phyloP scores from a whole-genome alignment of 2,329 filamentous ascomycete genomes.

The Fusarium sp. region DNA sequence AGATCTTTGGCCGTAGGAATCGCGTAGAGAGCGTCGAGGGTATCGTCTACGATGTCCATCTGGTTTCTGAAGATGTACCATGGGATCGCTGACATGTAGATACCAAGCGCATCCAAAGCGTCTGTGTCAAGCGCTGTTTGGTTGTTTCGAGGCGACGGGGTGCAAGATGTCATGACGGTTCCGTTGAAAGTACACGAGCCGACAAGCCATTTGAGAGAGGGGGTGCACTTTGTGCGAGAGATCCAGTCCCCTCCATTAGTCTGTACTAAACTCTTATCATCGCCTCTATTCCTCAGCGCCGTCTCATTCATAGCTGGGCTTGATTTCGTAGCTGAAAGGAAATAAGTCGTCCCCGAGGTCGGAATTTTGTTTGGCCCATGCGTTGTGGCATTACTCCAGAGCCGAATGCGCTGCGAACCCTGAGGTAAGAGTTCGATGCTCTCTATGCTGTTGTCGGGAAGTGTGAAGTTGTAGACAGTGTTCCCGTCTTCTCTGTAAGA shows the following conservation, averaged over 20 bases:
- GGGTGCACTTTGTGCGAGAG: constrained; percentile 37
- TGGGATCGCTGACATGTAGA: constrained; percentile 44
- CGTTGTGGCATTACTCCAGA: constrained; percentile 29
- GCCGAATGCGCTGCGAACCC: constrained; percentile 22
- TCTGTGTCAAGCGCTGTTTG: constrained; percentile 31
- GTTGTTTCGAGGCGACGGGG: not conserved
- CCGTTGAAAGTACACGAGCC: constrained; percentile 41
- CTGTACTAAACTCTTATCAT: constrained; percentile 33
- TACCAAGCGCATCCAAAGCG: constrained; percentile 18
- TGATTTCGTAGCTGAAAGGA: constrained; percentile 30
- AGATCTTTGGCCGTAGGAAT: constrained; percentile 39
- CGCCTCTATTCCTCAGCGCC: constrained; percentile 14
- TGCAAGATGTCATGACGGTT: constrained; percentile 35
- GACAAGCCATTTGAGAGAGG: constrained; percentile 28
- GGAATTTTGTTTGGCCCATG: constrained; percentile 27
- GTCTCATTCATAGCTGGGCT: constrained; percentile 41
- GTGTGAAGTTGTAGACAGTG: constrained; percentile 40
- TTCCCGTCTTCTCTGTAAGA: constrained; percentile 16
- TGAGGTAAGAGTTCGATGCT: constrained; percentile 26
- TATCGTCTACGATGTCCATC: constrained; percentile 35
- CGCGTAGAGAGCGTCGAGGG: constrained; percentile 36
- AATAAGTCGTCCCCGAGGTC: constrained; percentile 21
- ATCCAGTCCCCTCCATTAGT: constrained; percentile 36
- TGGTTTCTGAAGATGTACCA: constrained; percentile 39
- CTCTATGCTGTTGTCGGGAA: constrained; percentile 25